phyloP scores from a whole-genome alignment of 345 rosid species.

The Citrus reticulata region DNA sequence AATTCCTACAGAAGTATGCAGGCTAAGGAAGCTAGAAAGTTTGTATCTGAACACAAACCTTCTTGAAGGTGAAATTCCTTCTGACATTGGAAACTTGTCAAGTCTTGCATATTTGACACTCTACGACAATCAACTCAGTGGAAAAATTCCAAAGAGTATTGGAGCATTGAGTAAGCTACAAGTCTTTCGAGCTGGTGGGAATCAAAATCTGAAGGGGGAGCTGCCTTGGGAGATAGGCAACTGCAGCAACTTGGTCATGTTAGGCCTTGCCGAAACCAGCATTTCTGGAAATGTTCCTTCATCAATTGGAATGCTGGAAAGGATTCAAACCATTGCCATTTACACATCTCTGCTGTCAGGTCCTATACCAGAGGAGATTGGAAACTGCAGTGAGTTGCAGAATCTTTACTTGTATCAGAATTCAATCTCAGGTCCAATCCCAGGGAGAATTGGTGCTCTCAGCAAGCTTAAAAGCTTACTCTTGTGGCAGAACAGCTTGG shows the following conservation, averaged over 20 bases:
- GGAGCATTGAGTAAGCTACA: constrained; percentile 57
- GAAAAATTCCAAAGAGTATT: constrained; percentile 65
- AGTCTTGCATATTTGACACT: constrained; percentile 58
- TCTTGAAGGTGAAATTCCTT: constrained; percentile 79
- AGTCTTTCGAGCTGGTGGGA: constrained; percentile 82
- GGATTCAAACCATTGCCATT: constrained; percentile 69
- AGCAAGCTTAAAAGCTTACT: constrained; percentile 74
- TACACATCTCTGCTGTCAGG: constrained; percentile 79
- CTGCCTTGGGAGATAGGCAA: constrained; percentile 87
- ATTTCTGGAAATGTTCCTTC: constrained; percentile 79
- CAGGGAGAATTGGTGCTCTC: constrained; percentile 59
- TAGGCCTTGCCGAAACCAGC: constrained; percentile 95
- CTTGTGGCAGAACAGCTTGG: constrained; percentile 90
- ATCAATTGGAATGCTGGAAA: constrained; percentile 66
- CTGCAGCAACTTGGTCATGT: constrained; percentile 66
- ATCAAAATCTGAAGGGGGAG: constrained; percentile 81
- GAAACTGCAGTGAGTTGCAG: constrained; percentile 78
- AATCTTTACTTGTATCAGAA: constrained; percentile 86
- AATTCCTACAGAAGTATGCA: constrained; percentile 68
- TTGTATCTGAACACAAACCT: constrained; percentile 65
- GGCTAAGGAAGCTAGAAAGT: constrained; percentile 50
- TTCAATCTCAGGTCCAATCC: constrained; percentile 79
- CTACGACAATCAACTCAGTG: constrained; percentile 74
- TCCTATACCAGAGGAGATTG: constrained; percentile 74
- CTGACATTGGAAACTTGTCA: constrained; percentile 56